Percentiles rank a stretch among this genome's conserved stretches.
Conservation (phyloP, 164 flowering plant species). For the Vitis cinerea region DNA sequence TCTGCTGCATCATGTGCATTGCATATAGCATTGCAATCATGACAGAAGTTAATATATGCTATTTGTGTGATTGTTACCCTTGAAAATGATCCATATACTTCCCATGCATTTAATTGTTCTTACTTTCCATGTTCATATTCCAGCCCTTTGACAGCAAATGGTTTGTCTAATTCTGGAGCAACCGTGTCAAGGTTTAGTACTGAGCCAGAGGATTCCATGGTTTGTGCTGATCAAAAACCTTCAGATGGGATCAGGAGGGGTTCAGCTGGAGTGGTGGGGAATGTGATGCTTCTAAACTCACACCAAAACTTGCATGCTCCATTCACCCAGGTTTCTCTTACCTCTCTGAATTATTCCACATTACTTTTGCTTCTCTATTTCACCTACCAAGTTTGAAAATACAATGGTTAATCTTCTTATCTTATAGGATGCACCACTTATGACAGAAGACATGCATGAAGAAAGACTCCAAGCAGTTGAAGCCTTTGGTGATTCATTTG, state of each 20-base stretch:
- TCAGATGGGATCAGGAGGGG: slow-evolving; percentile 53
- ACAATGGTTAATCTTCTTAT: neutral
- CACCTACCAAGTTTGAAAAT: neutral
- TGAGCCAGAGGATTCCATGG: slow-evolving; percentile 16
- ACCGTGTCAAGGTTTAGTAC: slow-evolving; percentile 2
- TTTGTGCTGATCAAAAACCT: slow-evolving; percentile 28
- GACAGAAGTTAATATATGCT: neutral
- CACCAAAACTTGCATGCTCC: slow-evolving; percentile 84
- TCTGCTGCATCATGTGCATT: neutral
- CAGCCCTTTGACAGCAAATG: slow-evolving; percentile 30
- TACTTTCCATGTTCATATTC: slow-evolving; percentile 5
- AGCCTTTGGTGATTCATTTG: slow-evolving; percentile 75
- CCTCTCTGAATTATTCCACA: neutral
- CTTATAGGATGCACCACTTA: slow-evolving; percentile 80
- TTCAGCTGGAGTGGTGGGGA: slow-evolving; percentile 71
- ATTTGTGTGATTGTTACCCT: neutral
- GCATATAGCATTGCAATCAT: neutral
- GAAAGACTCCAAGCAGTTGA: slow-evolving; percentile 85
- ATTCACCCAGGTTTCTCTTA: slow-evolving; percentile 65
- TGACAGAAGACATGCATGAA: slow-evolving; percentile 99
- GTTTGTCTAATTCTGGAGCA: slow-evolving; percentile 16
- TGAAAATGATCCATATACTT: neutral
- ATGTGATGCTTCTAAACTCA: slow-evolving; percentile 90
- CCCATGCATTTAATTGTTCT: slow-evolving; percentile 2
- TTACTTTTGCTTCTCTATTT: neutral